A percentile compares a stretch with the other conserved stretches of the same genome.
Conservation (phyloP, 805 yeast genomes). For the Schizosaccharomyces lindneri region DNA sequence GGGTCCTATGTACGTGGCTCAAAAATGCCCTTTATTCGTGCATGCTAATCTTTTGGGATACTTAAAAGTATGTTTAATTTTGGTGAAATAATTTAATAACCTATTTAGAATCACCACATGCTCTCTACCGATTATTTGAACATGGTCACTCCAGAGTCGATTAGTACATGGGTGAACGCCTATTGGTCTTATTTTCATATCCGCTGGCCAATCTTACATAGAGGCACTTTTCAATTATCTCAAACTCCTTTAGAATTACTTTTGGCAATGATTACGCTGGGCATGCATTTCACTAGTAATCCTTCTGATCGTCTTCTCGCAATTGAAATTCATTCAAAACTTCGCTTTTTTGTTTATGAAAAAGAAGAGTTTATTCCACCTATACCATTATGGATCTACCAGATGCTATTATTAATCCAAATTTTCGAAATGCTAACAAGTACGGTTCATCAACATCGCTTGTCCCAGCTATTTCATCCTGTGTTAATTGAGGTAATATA, state of each 20-base stretch:
- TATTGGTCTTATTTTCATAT: background rate
- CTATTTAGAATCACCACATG: no score
- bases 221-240: background rate
- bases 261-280: background rate
- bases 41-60: background rate
- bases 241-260: background rate
- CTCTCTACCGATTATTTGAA: background rate
- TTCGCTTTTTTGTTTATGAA: background rate
- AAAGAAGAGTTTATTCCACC: background rate
- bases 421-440: constrained; percentile 71
- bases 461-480: constrained; percentile 75
- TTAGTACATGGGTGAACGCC: background rate
- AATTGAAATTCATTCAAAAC: background rate
- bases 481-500: background rate
- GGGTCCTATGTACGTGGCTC: background rate
- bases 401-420: background rate
- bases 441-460: constrained; percentile 89
- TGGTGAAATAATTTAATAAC: no score
- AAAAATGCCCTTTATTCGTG: background rate
- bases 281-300: background rate
- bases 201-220: background rate
- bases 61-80: background rate
- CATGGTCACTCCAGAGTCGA: background rate
- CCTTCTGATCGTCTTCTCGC: background rate
- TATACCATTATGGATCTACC: background rate